A percentile compares a stretch with the other conserved stretches of the same genome.
These are phyloP conservation scores for Trametes gibbosa DNA, from an alignment of 768 basidiomycete species.

Conservation along the genomic window DNA sequence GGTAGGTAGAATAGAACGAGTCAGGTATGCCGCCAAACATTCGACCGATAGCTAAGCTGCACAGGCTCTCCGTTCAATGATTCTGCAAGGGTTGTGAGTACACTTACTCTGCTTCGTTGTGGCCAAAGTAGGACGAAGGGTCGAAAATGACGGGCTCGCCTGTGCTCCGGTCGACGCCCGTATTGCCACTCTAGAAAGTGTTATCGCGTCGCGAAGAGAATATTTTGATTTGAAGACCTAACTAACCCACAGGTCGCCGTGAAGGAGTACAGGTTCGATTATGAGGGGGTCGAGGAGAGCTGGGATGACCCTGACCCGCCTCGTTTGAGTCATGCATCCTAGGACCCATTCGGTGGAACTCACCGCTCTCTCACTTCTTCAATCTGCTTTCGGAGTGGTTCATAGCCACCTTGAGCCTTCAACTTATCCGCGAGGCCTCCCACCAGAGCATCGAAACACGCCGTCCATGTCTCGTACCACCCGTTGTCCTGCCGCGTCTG, in stretches of 20 bases:
- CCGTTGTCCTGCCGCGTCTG: conserved; percentile 68
- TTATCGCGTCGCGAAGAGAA: neutral
- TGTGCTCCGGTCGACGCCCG: conserved; percentile 51
- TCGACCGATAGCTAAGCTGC: conserved; percentile 70
- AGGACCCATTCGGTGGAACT: conserved; percentile 17
- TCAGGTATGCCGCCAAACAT: conserved; percentile 76
- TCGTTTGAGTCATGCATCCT: neutral
- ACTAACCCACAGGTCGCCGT: conserved; percentile 80
- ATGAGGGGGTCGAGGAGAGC: conserved; percentile 56
- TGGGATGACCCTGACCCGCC: conserved; percentile 62
- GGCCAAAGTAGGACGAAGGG: conserved; percentile 76
- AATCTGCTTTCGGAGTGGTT: conserved; percentile 49
- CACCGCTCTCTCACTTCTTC: conserved; percentile 48
- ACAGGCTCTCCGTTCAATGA: neutral
- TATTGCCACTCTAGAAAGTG: conserved; percentile 62
- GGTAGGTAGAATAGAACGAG: conserved; percentile 64
- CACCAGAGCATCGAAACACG: conserved; percentile 63
- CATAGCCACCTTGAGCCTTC: conserved; percentile 38
- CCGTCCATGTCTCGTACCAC: conserved; percentile 70
- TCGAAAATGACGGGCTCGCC: conserved; percentile 72
- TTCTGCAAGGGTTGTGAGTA: neutral
- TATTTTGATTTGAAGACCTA: neutral
- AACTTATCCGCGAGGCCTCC: conserved; percentile 53
- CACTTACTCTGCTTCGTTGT: conserved; percentile 77
- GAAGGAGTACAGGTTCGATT: conserved; percentile 66